phyloP scores from a whole-genome alignment of 495 filamentous ascomycete species.

The Xylaria bambusicola region DNA sequence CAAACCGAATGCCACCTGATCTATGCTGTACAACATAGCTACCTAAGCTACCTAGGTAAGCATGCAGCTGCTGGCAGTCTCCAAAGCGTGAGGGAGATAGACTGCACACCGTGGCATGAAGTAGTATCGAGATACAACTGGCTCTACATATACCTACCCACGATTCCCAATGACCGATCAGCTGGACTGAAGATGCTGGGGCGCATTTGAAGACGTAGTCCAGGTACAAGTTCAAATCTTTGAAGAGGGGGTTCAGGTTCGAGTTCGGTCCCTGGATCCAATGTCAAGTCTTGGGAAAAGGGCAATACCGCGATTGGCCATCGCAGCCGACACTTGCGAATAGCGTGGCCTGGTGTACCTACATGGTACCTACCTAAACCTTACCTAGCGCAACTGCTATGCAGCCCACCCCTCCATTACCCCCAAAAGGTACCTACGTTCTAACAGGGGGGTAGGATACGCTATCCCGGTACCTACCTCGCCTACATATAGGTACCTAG shows the following conservation, averaged over 20 bases:
- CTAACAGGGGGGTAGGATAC: too few species aligned
- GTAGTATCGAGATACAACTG: too few species aligned
- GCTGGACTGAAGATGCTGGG: conserved; percentile 9
- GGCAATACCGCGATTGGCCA: background rate
- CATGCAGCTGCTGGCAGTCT: background rate
- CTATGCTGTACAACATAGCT: conserved; percentile 1
- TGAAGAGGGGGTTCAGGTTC: too few species aligned
- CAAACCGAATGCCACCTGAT: background rate
- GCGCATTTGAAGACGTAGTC: background rate
- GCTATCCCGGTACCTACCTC: background rate
- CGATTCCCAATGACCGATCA: background rate
- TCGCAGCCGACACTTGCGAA: background rate
- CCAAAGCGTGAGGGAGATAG: too few species aligned
- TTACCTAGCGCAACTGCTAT: too few species aligned
- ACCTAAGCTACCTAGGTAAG: too few species aligned
- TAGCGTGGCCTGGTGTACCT: background rate
- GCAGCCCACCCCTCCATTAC: too few species aligned
- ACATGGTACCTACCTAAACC: too few species aligned
- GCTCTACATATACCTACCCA: background rate
- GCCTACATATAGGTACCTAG: too few species aligned
- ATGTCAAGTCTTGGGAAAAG: background rate
- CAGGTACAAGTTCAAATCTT: background rate
- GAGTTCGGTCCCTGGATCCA: background rate
- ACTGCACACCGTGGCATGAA: too few species aligned
- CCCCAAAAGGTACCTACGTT: too few species aligned